Evolutionary conservation across 345 rosid genomes (phyloP), one percentile per base, ranked within the genome.

Genomic region (Limnanthes douglasii): DNA sequence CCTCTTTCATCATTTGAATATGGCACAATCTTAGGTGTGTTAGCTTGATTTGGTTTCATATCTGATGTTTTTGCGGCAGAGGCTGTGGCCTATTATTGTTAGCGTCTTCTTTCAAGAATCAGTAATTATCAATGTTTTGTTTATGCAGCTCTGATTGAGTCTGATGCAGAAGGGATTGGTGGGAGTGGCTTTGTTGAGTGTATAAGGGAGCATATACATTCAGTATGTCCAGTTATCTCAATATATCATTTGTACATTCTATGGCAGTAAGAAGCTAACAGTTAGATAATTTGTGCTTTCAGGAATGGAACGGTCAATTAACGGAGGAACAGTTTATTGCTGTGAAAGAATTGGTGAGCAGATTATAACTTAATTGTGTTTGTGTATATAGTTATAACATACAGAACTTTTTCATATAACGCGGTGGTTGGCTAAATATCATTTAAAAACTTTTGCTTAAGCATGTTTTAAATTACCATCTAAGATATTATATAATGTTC

Each of bases 111-210:
- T n/a, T n/a, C n/a, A 34, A 43, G 16, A 47, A 42, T 40, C 40
- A 24, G 55, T 30, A 18, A 32, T 31, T 9, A n/a, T 33, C 20
- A 41, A 36, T 55, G 9, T 51, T 45, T 41, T 54, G 37, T 14
- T 46, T 32, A 60, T 61, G 63, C 80, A 92, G 99, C 99, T 22
- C 65, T 92, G 64, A 92, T 92, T 12, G 99, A 92, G 70, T 92
- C 96, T 51, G 99, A 92, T 34, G 94, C 96, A 6, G 99, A 92
- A 72, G 99, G 99, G 18, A 92, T 92, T 67, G 99, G 99, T 68
- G 99, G 96, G 43, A 85, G 99, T 58, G 94, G 99, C 23, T 92
- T 85, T 67, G 72, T 85, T 27, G 96, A 85, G 62, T 92, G 99
- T 64, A 85, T 85, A 56, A 68, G 96, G 46, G 99, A 92, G 72